phyloP scores from a whole-genome alignment of 1,284 basidiomycete genomes.

The Puccinia novopanici region DNA sequence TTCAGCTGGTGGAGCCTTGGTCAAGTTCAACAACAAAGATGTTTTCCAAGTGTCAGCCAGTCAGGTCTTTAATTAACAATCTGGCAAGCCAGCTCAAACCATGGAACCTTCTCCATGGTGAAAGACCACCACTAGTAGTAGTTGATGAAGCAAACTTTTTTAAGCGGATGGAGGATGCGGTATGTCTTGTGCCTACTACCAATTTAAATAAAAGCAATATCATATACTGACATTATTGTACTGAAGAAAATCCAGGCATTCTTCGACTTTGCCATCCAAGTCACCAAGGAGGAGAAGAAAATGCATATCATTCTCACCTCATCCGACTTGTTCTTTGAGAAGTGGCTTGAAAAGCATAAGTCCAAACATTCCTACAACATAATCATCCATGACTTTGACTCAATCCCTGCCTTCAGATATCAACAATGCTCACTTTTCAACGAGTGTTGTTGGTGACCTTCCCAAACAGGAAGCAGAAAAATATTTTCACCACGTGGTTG shows the following conservation, averaged over 20 bases:
- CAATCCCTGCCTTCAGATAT: background rate
- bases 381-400: background rate
- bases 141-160: conserved; percentile 1
- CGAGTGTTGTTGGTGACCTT: conserved; percentile 5
- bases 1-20: background rate
- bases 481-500: background rate
- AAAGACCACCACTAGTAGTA: background rate
- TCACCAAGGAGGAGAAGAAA: background rate
- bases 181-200: background rate
- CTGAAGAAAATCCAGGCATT: background rate
- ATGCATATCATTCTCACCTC: conserved; percentile 12
- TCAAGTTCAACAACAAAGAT: background rate
- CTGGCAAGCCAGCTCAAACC: background rate
- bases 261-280: conserved; percentile 6
- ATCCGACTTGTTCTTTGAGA: background rate
- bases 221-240: conserved; percentile 3
- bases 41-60: background rate
- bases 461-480: conserved; percentile 2
- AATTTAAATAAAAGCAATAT: background rate
- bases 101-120: conserved; percentile 6
- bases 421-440: conserved; percentile 10
- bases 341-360: background rate
- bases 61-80: background rate
- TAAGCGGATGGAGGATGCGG: background rate
- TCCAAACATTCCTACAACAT: conserved; percentile 4